phyloP scores from a whole-genome alignment of 495 filamentous ascomycete genomes.

The Bathelium albidoporum region DNA sequence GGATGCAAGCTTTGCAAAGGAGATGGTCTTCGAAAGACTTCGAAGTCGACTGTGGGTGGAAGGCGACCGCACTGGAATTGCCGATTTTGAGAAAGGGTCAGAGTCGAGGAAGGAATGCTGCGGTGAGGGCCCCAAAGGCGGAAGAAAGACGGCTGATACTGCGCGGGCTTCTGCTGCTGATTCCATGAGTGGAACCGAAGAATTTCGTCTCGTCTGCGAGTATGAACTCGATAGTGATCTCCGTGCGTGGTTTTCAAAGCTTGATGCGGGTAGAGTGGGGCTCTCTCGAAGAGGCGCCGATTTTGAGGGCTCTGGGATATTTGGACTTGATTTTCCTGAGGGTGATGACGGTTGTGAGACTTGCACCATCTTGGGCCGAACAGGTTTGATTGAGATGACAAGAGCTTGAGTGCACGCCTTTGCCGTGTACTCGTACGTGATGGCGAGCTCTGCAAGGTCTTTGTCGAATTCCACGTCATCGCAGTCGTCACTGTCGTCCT shows the following conservation, averaged over 20 bases:
- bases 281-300: neutral
- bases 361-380: neutral
- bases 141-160: neutral
- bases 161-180: conserved; percentile 1
- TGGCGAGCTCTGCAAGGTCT: neutral
- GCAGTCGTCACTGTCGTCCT: neutral
- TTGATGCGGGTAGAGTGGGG: neutral
- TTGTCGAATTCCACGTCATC: neutral
- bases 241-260: neutral
- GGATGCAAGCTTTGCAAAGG: neutral
- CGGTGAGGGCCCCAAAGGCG: neutral
- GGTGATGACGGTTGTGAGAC: neutral
- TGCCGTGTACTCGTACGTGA: neutral
- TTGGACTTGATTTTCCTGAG: neutral
- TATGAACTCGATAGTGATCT: neutral
- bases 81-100: neutral
- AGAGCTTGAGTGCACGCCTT: neutral
- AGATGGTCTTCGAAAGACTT: neutral
- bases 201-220: neutral
- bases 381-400: neutral
- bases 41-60: neutral
- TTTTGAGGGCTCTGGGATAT: neutral
- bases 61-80: neutral
- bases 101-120: neutral
- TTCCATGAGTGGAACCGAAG: neutral